phyloP scores from a whole-genome alignment of 1,284 basidiomycete genomes.

The Apiotrichum brassicae region DNA sequence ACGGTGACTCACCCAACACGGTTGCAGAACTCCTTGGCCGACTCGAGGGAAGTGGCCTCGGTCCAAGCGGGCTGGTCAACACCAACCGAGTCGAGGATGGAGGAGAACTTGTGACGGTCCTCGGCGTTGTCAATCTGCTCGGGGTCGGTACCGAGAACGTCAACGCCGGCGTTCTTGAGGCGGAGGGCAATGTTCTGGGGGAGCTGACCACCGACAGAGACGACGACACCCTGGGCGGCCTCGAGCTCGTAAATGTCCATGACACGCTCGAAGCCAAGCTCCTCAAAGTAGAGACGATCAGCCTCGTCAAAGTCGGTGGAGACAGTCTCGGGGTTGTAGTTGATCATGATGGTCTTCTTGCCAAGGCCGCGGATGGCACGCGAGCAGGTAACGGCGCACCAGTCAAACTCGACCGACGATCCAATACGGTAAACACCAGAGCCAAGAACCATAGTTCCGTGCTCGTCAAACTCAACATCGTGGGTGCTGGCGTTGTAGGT shows the following conservation, averaged over 20 bases:
- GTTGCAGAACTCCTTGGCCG: constrained; percentile 85
- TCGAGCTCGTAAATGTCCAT: constrained; percentile 99
- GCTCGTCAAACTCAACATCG: constrained; percentile 91
- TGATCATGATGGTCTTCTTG: constrained; percentile 96
- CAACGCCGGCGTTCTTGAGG: constrained; percentile 82
- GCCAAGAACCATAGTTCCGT: constrained; percentile 99
- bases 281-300: constrained; percentile 96
- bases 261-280: constrained; percentile 93
- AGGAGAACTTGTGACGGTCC: constrained; percentile 98
- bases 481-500: constrained; percentile 97
- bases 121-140: constrained; percentile 94
- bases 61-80: constrained; percentile 97
- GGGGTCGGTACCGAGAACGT: constrained; percentile 94
- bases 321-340: constrained; percentile 99
- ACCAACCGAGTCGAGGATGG: constrained; percentile 86
- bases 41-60: constrained; percentile 80
- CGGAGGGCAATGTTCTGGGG: constrained; percentile 98
- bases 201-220: constrained; percentile 95
- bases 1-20: constrained; percentile 60
- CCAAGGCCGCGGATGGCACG: constrained; percentile 86
- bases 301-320: constrained; percentile 99
- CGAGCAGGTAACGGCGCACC: constrained; percentile 98
- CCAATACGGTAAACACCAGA: constrained; percentile 98
- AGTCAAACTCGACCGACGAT: constrained; percentile 98
- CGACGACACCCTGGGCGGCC: constrained; percentile 83